These are phyloP conservation scores for Coemansia sp. DNA, from an alignment of 192 early-diverging fungal genomes.

Conservation along the genomic window DNA sequence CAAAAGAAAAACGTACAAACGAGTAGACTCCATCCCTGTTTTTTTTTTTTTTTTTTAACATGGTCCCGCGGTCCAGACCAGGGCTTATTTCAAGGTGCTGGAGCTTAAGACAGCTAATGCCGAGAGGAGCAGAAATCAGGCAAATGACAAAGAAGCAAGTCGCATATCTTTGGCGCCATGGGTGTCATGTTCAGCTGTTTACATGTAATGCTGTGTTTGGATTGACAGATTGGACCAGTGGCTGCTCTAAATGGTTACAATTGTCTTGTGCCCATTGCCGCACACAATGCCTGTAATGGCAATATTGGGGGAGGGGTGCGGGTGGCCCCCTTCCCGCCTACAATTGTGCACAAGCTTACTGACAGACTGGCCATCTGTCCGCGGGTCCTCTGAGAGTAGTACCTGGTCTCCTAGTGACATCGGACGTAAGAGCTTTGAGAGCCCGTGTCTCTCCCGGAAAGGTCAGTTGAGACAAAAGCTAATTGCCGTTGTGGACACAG, in stretches of 20 bases:
- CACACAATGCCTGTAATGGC: slow-evolving; percentile 11
- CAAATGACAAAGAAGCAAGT: neutral
- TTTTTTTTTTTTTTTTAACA: neutral
- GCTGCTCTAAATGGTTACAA: neutral
- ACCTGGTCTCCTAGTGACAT: neutral
- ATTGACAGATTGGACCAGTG: neutral
- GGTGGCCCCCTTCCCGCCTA: neutral
- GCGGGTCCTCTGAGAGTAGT: neutral
- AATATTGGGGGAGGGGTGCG: neutral
- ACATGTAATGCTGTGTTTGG: neutral
- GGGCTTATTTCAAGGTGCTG: neutral
- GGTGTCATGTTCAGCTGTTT: neutral
- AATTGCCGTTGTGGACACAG: neutral
- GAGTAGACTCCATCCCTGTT: neutral
- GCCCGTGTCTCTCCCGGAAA: neutral
- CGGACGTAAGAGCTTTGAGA: neutral
- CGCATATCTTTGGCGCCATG: neutral
- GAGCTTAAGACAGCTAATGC: neutral
- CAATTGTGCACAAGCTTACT: neutral
- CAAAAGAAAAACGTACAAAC: neutral
- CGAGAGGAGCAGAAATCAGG: neutral
- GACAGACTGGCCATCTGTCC: neutral
- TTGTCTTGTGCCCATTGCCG: slow-evolving; percentile 12
- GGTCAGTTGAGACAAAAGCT: neutral
- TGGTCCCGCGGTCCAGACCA: neutral